phyloP scores from a whole-genome alignment of 768 basidiomycete species.

The Mrakia hoshinonis region DNA sequence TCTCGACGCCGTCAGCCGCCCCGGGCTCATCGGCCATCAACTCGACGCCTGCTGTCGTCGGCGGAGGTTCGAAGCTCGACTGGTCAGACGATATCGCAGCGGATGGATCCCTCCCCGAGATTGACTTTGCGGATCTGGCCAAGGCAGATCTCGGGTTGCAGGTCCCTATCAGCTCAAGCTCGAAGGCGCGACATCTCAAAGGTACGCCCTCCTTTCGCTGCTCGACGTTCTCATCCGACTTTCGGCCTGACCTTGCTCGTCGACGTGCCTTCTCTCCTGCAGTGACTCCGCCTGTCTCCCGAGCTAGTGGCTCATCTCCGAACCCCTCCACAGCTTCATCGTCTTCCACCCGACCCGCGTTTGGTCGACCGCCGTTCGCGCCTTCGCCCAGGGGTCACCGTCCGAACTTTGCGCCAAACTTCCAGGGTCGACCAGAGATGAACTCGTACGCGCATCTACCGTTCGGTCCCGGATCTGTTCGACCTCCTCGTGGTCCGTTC shows the following conservation, averaged over 20 bases:
- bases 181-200: neutral
- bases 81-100: neutral
- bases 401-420: no score
- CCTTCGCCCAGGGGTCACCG: no score
- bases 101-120: neutral
- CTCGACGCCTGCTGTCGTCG: neutral
- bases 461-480: no score
- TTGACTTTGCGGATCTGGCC: neutral
- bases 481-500: no score
- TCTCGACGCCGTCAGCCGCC: neutral
- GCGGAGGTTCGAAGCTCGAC: neutral
- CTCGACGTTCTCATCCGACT: neutral
- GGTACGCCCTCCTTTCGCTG: neutral
- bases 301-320: no score
- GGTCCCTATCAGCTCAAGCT: neutral
- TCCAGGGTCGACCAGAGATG: no score
- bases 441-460: no score
- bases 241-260: neutral
- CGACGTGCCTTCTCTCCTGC: no score
- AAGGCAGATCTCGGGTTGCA: neutral
- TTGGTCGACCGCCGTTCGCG: no score
- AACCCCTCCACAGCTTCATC: no score
- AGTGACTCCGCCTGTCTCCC: no score
- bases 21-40: neutral
- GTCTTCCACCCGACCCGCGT: no score